Base-by-base conservation (phyloP, 257 asterid genomes). In the Prunella vulgaris region DNA sequence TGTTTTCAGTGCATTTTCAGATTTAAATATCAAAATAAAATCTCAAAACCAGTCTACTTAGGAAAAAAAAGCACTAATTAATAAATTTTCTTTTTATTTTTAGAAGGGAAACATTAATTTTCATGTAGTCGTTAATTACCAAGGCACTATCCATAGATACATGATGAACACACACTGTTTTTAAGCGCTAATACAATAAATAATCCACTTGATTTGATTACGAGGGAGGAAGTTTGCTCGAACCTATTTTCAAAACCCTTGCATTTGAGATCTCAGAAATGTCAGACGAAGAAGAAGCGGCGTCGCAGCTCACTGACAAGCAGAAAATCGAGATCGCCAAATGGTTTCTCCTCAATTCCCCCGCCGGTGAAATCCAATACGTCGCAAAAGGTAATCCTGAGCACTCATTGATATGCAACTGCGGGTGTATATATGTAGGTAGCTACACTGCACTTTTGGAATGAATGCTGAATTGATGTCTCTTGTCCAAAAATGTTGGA, bases 311-410 rank as follows among this genome's bases (percentile, higher is more conserved):
- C 61, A 88, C 84, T 60, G 90, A 81, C 65, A 67, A 87, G 69
- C 92, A 93, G 80, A 93, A 85, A 72, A 82, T 90, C 67, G 96
- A 88, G 83, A 85, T 93, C 70, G 93, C 97, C 73, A 93, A 88
- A 84, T 90, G 98, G 98, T 93, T 93, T 78, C 95, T 93, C 66
- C 94, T 93, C 76, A 93, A 93, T 66, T 85, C 97, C 60, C 98
- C 98, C 56, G 82, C 96, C 74, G 98, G 97, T 49, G 98, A 93
- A 85, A 85, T 88, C 80, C 94, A 90, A 72, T 93, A 87, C 83
- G 88, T 93, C 30, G 94, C 97, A 77, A 90, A 87, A 87, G 98
- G 98, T 91, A 66, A 64, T 42, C 61, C 24, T 10, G 7, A 1
- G 33, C 42, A 1, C 66, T 20, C 66, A 22, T 10, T 14, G 27